A percentile compares a stretch with the other conserved stretches of the same genome.
These are phyloP conservation scores for Schizophyllum amplum DNA, from an alignment of 1,284 basidiomycete genomes.

Conservation along the genomic window DNA sequence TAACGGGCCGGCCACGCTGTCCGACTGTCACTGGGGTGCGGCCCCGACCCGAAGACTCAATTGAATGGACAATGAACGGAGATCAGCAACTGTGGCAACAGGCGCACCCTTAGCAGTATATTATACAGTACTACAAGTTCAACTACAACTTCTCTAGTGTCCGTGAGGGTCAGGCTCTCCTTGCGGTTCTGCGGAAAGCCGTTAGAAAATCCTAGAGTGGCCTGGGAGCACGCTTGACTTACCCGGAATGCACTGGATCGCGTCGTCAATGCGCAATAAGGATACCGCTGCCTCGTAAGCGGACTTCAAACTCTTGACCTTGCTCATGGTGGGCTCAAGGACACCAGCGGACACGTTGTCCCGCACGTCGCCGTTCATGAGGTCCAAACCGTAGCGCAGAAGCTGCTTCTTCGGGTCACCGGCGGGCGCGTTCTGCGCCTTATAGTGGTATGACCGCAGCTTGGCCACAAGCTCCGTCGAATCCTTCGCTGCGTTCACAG, in stretches of 20 bases:
- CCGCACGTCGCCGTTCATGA: constrained; percentile 89
- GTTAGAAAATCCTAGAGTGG: constrained; percentile 4
- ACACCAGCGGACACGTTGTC: constrained; percentile 94
- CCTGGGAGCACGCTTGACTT: constrained; percentile 19
- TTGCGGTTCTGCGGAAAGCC: constrained; percentile 50
- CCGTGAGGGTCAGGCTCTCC: constrained; percentile 58
- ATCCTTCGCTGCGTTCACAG: constrained; percentile 98
- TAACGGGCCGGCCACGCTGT: neutral
- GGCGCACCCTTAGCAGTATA: neutral
- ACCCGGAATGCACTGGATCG: constrained; percentile 81
- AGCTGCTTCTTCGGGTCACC: constrained; percentile 96
- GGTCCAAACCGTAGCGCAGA: constrained; percentile 91
- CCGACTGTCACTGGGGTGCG: neutral
- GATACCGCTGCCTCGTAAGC: constrained; percentile 97
- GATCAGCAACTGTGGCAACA: neutral
- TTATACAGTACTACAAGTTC: neutral
- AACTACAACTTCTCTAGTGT: constrained; percentile 25
- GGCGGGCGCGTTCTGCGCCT: constrained; percentile 85
- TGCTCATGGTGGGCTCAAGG: constrained; percentile 94
- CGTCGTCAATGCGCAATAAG: constrained; percentile 92
- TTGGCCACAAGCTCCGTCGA: constrained; percentile 97
- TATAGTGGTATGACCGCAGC: constrained; percentile 94
- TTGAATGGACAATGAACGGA: neutral
- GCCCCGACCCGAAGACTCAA: neutral
- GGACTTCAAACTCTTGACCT: constrained; percentile 93